phyloP scores from a whole-genome alignment of 2,329 filamentous ascomycete genomes.

The Exophiala viscosa region DNA sequence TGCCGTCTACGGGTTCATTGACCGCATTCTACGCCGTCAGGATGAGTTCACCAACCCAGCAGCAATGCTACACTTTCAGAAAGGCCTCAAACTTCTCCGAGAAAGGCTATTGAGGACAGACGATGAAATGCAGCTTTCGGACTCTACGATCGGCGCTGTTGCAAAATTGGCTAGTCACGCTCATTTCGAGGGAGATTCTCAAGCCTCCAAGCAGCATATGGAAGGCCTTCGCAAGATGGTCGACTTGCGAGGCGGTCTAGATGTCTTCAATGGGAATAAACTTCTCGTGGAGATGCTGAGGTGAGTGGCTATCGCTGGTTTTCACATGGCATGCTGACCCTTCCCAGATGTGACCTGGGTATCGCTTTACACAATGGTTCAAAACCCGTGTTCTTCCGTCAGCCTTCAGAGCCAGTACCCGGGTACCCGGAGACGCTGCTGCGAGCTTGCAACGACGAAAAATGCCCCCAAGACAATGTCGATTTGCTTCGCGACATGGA shows the following conservation, averaged over 20 bases:
- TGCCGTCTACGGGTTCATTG: conserved; percentile 34
- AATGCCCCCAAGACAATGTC: neutral
- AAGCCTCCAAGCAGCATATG: conserved; percentile 35
- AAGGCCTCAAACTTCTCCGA: conserved; percentile 32
- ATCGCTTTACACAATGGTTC: conserved; percentile 28
- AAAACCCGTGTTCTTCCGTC: conserved; percentile 29
- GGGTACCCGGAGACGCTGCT: conserved; percentile 24
- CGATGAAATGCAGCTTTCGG: conserved; percentile 28
- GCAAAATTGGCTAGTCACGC: conserved; percentile 34
- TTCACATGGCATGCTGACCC: neutral
- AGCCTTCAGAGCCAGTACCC: conserved; percentile 23
- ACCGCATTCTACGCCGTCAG: conserved; percentile 22
- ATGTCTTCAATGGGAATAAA: conserved; percentile 34
- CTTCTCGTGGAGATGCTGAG: conserved; percentile 37
- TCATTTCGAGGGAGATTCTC: conserved; percentile 30
- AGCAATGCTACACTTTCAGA: conserved; percentile 29
- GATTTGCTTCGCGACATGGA: conserved; percentile 21
- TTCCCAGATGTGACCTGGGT: conserved; percentile 29
- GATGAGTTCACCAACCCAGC: neutral
- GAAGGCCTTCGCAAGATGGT: conserved; percentile 39
- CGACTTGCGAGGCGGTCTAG: conserved; percentile 36
- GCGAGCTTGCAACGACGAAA: neutral
- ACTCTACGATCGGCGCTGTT: conserved; percentile 34
- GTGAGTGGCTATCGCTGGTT: conserved; percentile 18
- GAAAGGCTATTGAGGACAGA: conserved; percentile 30